Evolutionary conservation across 768 basidiomycete genomes (phyloP), one percentile per base, ranked within the genome.

Genomic region (Lyophyllum shimeji): DNA sequence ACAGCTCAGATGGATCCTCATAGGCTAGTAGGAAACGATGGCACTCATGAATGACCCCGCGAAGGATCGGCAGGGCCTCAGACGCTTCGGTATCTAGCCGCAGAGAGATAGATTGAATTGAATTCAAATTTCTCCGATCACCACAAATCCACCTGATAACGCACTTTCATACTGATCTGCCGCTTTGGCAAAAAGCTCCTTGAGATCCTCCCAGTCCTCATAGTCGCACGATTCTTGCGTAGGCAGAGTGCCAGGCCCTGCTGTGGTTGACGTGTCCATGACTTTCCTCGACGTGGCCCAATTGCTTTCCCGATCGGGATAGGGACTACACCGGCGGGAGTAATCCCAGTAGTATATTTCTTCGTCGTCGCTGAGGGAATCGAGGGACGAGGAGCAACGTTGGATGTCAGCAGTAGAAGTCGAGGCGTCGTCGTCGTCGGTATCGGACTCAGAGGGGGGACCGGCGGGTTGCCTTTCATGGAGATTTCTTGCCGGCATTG

Each of bases 171-270:
- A 86, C 55, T 77, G 74, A 57, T 85, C 81, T 2, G 77, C 74
- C 18, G 85, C 84, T 48, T 76, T 76, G 0, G 73, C 70, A 64
- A 85, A 86, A 9, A 87, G 73, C 54, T 84, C 82, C 66, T 87
- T 87, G 43, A 88, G 71, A 67, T 83, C 81, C 51, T 83, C 77
- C 87, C 87, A 88, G 63, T 87, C 86, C 51, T 82, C 80, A 46
- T 73, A 59, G 48, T 73, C 69, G 53, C 70, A 76, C 0, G 68
- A 63, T 1, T 50, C 51, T 3, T 53, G 59, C 18, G 63, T 62
- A 31, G 62, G 55, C 37, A 57, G 45, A 11, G 51, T 54, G 3
- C 72, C 60, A 2, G 66, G 60, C 1, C 60, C 64, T 12, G 72
- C 71, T 8, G 69, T 71, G 24, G 75, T 66, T 7, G 78, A 74